Conservation (phyloP, 2,329 filamentous ascomycete species). For the Phyllosticta capitalensis region DNA sequence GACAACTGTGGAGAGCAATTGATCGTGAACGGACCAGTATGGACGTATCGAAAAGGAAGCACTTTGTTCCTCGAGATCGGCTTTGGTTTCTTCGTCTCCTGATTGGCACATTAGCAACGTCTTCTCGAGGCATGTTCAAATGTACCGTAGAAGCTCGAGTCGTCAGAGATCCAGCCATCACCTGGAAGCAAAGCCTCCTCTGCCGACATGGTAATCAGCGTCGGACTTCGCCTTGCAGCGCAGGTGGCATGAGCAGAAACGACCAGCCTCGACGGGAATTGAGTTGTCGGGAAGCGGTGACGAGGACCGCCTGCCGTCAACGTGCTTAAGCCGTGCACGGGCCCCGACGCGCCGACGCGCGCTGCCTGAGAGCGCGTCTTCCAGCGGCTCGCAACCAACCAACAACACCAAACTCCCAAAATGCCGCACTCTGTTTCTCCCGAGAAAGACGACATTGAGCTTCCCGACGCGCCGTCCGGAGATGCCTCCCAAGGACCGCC, state of each 20-base stretch:
- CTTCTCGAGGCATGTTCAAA: neutral
- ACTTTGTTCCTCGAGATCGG: neutral
- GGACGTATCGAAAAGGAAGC: neutral
- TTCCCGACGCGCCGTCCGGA: constrained; percentile 29
- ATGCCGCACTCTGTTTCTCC: constrained; percentile 41
- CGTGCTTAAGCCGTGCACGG: neutral
- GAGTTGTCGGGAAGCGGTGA: neutral
- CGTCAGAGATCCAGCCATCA: constrained; percentile 31
- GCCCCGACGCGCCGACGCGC: neutral
- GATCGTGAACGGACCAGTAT: constrained; percentile 5
- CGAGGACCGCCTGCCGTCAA: neutral
- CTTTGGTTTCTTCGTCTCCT: constrained; percentile 12
- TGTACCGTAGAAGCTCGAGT: constrained; percentile 37
- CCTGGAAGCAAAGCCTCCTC: constrained; percentile 21
- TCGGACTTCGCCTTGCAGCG: neutral
- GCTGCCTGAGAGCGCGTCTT: constrained; percentile 2
- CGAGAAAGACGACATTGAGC: constrained; percentile 28
- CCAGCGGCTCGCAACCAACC: neutral
- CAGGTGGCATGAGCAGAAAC: neutral
- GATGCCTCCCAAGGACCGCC: constrained; percentile 21
- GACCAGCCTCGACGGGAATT: neutral
- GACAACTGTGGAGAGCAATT: neutral
- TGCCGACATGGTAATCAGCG: neutral
- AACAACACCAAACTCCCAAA: constrained; percentile 6
- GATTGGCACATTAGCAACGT: neutral